These are phyloP conservation scores for Trypanosoma mega DNA, from an alignment of 208 protist species.

Conservation along the genomic window DNA sequence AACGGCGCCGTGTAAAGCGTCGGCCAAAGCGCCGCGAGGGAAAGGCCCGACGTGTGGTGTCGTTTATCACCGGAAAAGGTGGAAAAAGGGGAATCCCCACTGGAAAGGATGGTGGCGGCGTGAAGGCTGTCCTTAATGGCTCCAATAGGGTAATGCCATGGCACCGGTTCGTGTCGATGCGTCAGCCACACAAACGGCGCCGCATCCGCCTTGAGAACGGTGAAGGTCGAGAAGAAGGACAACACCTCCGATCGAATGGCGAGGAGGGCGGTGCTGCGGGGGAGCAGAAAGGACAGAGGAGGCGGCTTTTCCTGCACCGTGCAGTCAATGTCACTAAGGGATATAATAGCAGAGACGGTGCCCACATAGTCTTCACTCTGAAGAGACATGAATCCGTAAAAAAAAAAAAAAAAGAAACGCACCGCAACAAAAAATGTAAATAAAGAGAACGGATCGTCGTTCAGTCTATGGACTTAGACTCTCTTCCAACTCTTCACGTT, in stretches of 20 bases:
- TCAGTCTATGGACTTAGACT: too few relatives aligned
- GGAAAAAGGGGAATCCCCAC: conserved; percentile 1
- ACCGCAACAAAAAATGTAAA: too few relatives aligned
- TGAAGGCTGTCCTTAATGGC: conserved; percentile 65
- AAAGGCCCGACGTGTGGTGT: neutral
- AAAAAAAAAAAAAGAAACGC: conserved; percentile 7
- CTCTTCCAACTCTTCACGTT: too few relatives aligned
- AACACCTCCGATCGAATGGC: conserved; percentile 55
- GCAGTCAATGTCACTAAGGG: conserved; percentile 48
- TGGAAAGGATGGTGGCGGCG: conserved; percentile 6
- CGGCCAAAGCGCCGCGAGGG: conserved; percentile 20
- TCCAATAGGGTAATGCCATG: conserved; percentile 67
- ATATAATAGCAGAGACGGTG: conserved; percentile 59
- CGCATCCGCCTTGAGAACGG: conserved; percentile 31
- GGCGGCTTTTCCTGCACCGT: conserved; percentile 38
- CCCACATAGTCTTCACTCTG: conserved; percentile 43
- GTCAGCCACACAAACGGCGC: conserved; percentile 65
- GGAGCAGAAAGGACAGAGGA: conserved; percentile 55
- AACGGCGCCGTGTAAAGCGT: conserved; percentile 22
- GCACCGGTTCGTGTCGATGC: conserved; percentile 36
- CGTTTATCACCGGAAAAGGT: conserved; percentile 1
- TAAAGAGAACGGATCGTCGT: too few relatives aligned
- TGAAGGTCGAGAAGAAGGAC: conserved; percentile 46
- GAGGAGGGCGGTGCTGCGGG: conserved; percentile 61
- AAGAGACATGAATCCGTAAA: conserved; percentile 15